Evolutionary conservation across 192 early-diverging fungal genomes (phyloP), one percentile per base, ranked within the genome.

Genomic region (Linnemannia exigua): DNA sequence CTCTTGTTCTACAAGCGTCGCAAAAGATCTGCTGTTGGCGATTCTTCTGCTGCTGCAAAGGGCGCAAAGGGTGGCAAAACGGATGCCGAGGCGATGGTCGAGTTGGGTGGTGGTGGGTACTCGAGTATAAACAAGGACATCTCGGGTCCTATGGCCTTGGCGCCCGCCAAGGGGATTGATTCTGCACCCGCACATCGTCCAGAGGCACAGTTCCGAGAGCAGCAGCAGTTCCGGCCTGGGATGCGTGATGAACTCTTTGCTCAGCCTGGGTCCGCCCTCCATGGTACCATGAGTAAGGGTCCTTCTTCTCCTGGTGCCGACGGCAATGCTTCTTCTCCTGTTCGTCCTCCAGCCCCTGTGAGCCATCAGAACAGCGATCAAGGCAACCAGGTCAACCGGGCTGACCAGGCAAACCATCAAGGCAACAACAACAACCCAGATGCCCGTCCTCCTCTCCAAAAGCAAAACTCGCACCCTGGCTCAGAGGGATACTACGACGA

Each of bases 241-340:
- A 86, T 86, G 84, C 48, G 84, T 17, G 84, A 86, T 46, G 84
- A 86, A 47, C 74, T 86, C 36, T 77, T 86, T 80, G 84, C 84
- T 36, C 48, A 52, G 31, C 74, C 74, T 35, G 74, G 78, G 12
- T 48, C 77, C 12, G 68, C 58, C 16, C 61, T 75, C 36, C 72
- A 86, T 41, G 50, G 28, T 8, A 76, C 33, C 41, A 25, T 50
- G 11, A 79, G 50, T 5, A 70, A 73, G 28, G 14, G 28, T 3
- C 58, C 58, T 63, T 4, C 58, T 2, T 63, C 58, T 28, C 58
- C 58, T 31, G 58, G 58, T 31, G 58, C 74, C 46, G 66, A n/a
- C 12, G 66, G n/a, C n/a, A n/a, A n/a, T n/a, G n/a, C n/a, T n/a
- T n/a, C 46, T 33, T 31, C 37, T n/a, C 67, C 67, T 41, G 3